These are phyloP conservation scores for Trichoderma endophyticum DNA, from an alignment of 2,329 filamentous ascomycete species.

Conservation along the genomic window DNA sequence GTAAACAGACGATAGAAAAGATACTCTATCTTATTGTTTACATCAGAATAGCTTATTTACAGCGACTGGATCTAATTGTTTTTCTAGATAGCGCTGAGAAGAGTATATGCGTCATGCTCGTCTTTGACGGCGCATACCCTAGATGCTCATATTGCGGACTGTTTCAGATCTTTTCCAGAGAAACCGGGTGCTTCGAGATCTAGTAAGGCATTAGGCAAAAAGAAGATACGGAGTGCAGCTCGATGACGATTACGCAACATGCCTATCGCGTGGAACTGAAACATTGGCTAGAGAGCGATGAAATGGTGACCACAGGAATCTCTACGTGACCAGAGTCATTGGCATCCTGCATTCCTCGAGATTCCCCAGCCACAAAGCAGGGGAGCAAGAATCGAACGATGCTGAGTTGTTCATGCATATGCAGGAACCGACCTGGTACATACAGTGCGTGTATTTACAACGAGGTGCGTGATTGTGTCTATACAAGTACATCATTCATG, in stretches of 20 bases:
- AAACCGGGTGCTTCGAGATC: neutral
- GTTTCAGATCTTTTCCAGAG: neutral
- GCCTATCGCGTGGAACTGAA: neutral
- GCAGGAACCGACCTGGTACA: too few species aligned
- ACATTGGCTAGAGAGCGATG: neutral
- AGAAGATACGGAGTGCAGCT: neutral
- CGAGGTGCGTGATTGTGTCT: neutral
- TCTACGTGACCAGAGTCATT: neutral
- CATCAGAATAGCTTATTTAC: neutral
- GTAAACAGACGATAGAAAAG: too few species aligned
- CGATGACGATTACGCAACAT: neutral
- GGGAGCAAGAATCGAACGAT: neutral
- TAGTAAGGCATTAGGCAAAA: neutral
- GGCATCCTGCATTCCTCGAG: neutral
- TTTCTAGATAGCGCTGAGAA: neutral
- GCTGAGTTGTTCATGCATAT: neutral
- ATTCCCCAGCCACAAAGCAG: neutral
- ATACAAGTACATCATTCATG: neutral
- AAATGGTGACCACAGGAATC: neutral
- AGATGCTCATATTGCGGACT: neutral
- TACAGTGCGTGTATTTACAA: neutral
- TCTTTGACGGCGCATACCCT: neutral
- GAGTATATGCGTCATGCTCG: neutral
- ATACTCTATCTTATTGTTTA: neutral
- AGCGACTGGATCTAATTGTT: neutral